Conservation (phyloP, 192 early-diverging fungal species). For the Backusella mclennaniae region DNA sequence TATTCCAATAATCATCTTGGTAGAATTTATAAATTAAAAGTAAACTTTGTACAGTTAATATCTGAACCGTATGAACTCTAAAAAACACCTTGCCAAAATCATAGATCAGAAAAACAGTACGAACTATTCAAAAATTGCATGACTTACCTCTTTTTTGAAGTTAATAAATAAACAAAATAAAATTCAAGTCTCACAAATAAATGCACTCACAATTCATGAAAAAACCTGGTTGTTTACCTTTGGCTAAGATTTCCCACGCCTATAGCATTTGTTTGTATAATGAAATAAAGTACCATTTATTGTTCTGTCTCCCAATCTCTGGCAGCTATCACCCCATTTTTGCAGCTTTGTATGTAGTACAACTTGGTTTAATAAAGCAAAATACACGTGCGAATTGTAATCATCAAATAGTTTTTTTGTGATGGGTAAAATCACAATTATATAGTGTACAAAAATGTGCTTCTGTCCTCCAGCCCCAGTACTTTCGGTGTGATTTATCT, state of each 20-base stretch:
- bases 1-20: too few relatives aligned
- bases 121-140: neutral
- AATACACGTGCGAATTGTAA: neutral
- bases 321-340: neutral
- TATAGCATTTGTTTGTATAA: neutral
- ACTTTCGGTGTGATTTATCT: neutral
- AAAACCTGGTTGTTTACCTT: neutral
- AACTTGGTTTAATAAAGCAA: neutral
- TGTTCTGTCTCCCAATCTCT: neutral
- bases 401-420: neutral
- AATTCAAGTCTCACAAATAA: neutral
- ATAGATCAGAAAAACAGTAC: neutral
- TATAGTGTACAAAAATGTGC: neutral
- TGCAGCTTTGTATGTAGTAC: neutral
- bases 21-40: too few relatives aligned
- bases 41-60: too few relatives aligned
- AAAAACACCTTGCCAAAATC: neutral
- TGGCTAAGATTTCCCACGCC: neutral
- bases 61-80: neutral
- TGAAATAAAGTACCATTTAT: neutral
- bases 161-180: too few relatives aligned
- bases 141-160: neutral
- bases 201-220: neutral
- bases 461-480: neutral
- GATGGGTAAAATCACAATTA: neutral